These are phyloP conservation scores for Lactarius deliciosus DNA, from an alignment of 768 basidiomycete genomes.

Conservation along the genomic window DNA sequence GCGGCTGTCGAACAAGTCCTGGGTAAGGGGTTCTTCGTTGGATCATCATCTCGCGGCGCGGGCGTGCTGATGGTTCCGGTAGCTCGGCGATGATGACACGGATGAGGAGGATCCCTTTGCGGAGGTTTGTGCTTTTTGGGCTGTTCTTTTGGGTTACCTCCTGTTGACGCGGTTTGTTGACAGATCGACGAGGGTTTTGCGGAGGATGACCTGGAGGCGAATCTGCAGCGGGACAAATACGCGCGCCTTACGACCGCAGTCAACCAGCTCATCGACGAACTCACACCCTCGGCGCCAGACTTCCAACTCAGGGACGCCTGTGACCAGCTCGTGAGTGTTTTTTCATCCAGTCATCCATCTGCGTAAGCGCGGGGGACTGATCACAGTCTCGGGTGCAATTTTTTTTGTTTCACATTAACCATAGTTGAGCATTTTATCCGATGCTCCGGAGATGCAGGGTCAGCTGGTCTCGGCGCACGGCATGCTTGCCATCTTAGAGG, in stretches of 20 bases:
- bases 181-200: constrained; percentile 92
- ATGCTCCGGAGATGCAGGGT: constrained; percentile 79
- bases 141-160: background rate
- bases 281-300: constrained; percentile 78
- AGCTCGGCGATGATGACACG: constrained; percentile 77
- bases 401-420: background rate
- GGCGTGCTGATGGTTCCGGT: constrained; percentile 17
- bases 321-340: constrained; percentile 71
- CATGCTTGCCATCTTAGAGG: constrained; percentile 91
- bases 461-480: constrained; percentile 93
- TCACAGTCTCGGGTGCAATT: constrained; percentile 1
- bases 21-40: constrained; percentile 51
- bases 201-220: constrained; percentile 89
- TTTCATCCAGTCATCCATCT: constrained; percentile 4
- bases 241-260: constrained; percentile 82
- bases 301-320: constrained; percentile 82
- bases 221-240: constrained; percentile 89
- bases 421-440: constrained; percentile 73
- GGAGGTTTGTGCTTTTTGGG: constrained; percentile 50
- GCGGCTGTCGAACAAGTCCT: constrained; percentile 83
- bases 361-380: background rate
- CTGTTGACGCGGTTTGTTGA: constrained; percentile 15
- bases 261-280: constrained; percentile 81
- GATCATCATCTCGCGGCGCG: background rate
- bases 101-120: constrained; percentile 98